phyloP scores from a whole-genome alignment of 208 protist species.

The Crithidia expoeki region DNA sequence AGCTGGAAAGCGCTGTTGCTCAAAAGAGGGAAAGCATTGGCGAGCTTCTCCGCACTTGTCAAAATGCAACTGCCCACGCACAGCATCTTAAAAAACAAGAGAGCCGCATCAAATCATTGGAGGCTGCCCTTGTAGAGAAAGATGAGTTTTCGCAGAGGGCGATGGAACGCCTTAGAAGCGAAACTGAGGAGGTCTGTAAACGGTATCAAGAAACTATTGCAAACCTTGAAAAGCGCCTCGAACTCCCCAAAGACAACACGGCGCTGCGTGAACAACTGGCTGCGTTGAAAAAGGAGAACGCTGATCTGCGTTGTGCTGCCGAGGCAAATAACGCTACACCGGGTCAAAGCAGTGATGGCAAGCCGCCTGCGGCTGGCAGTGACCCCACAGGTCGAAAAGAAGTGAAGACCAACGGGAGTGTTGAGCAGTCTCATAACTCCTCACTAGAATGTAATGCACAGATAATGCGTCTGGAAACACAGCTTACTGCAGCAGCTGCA shows the following conservation, averaged over 20 bases:
- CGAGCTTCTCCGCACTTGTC: constrained; percentile 64
- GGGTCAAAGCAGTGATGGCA: background rate
- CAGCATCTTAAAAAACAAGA: constrained; percentile 58
- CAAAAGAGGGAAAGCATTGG: constrained; percentile 63
- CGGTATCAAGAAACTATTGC: constrained; percentile 68
- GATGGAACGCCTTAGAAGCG: constrained; percentile 54
- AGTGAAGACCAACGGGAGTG: background rate
- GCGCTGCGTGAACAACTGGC: constrained; percentile 20
- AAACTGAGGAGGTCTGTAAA: constrained; percentile 56
- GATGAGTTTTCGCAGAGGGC: constrained; percentile 63
- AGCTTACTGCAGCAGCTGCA: constrained; percentile 24
- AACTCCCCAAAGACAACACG: constrained; percentile 23
- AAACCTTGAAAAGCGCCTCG: constrained; percentile 37
- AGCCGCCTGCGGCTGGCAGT: background rate
- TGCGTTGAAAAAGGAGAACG: constrained; percentile 33
- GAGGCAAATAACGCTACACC: constrained; percentile 2
- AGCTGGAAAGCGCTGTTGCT: constrained; percentile 25
- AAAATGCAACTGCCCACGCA: constrained; percentile 41
- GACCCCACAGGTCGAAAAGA: background rate
- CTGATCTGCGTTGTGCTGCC: constrained; percentile 25
- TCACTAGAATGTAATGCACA: background rate
- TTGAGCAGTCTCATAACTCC: background rate
- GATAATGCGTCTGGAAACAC: constrained; percentile 26
- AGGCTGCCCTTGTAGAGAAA: constrained; percentile 64
- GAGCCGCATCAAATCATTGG: constrained; percentile 48